A percentile compares a stretch with the other conserved stretches of the same genome.
Evolutionary conservation across 305 asterid genomes (phyloP).

Genomic region (Coffea humblotiana): DNA sequence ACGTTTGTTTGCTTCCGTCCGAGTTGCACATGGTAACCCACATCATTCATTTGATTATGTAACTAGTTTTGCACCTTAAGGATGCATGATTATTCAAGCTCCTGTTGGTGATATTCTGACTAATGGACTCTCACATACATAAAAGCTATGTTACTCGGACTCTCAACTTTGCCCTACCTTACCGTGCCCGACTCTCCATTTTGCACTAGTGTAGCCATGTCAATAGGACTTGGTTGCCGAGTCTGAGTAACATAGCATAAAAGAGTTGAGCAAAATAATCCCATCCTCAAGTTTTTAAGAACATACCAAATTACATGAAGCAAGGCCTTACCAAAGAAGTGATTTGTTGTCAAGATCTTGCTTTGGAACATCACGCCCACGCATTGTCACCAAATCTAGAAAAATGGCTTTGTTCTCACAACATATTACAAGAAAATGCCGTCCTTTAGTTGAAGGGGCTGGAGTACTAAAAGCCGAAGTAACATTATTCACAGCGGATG

Average conservation of each 20-base stretch:
- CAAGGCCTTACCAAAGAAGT: constrained; percentile 74
- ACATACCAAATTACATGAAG: constrained; percentile 12
- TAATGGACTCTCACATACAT: not conserved
- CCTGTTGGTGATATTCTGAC: not conserved
- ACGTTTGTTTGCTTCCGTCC: not conserved
- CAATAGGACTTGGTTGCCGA: too few relatives aligned
- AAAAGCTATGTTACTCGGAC: not conserved
- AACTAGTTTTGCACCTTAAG: not conserved
- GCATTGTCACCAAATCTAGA: constrained; percentile 97
- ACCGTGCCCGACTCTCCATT: too few relatives aligned
- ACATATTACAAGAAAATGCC: constrained; percentile 97
- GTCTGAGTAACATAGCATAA: too few relatives aligned
- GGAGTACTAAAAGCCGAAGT: constrained; percentile 84
- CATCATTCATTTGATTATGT: too few relatives aligned
- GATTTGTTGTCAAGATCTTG: constrained; percentile 96
- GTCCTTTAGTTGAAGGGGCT: constrained; percentile 93
- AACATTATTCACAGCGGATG: constrained; percentile 77
- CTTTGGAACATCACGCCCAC: constrained; percentile 99
- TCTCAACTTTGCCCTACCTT: too few relatives aligned
- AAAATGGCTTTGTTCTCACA: constrained; percentile 98
- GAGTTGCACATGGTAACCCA: not conserved
- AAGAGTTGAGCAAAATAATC: not conserved
- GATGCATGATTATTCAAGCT: not conserved
- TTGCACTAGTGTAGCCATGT: too few relatives aligned
- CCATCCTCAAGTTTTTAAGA: constrained; percentile 9